phyloP scores from a whole-genome alignment of 2,329 filamentous ascomycete species.

The Passalora sequoiae region DNA sequence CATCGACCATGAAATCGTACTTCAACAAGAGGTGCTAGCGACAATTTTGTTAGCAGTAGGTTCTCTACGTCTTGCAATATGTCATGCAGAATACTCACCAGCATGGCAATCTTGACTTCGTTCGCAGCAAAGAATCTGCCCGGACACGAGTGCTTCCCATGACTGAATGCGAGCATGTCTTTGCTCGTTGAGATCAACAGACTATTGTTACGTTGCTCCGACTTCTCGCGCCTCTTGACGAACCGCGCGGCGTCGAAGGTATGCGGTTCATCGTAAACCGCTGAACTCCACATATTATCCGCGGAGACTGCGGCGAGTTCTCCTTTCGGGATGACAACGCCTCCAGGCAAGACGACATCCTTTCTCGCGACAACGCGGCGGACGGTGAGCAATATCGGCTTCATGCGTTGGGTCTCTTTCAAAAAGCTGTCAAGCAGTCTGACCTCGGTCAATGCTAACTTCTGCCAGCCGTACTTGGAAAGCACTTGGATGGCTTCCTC shows the following conservation, averaged over 20 bases:
- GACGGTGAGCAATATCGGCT: conserved; percentile 13
- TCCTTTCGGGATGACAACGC: conserved; percentile 25
- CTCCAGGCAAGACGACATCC: conserved; percentile 27
- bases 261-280: conserved; percentile 19
- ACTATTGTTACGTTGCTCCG: conserved; percentile 20
- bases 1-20: conserved; percentile 32
- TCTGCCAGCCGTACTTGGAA: conserved; percentile 11
- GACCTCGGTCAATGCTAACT: conserved; percentile 28
- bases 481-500: conserved; percentile 22
- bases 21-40: too few relatives aligned
- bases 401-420: conserved; percentile 32
- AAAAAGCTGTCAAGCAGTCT: conserved; percentile 33
- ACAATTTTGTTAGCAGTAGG: too few relatives aligned
- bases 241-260: conserved; percentile 26
- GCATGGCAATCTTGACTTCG: conserved; percentile 10
- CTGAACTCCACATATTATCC: conserved; percentile 14
- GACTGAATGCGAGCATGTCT: conserved; percentile 7
- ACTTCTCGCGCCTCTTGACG: conserved; percentile 16
- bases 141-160: conserved; percentile 10
- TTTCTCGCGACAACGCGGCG: background rate
- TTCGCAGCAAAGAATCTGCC: conserved; percentile 12
- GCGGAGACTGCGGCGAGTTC: conserved; percentile 14
- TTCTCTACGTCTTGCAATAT: too few relatives aligned
- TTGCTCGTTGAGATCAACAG: conserved; percentile 21
- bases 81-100: too few relatives aligned